phyloP scores from a whole-genome alignment of 164 flowering plant species.

The Echeveria elegans region DNA sequence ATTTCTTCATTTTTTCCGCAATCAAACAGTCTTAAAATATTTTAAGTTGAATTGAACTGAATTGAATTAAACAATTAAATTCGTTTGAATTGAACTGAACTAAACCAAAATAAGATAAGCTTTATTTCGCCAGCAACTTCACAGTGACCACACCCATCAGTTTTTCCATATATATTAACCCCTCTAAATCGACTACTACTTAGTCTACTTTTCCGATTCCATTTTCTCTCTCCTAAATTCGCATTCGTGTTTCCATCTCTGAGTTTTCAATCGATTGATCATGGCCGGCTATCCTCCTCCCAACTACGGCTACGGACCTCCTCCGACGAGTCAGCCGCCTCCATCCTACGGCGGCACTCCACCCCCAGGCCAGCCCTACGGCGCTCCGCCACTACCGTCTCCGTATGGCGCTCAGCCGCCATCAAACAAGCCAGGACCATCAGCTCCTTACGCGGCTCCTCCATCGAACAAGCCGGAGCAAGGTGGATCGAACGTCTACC shows the following conservation, averaged over 20 bases:
- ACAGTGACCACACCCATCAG: not conserved
- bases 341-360: not conserved
- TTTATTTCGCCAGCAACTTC: no score
- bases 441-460: slow-evolving; percentile 15
- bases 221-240: not conserved
- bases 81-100: no score
- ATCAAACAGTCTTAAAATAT: no score
- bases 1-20: no score
- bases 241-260: not conserved
- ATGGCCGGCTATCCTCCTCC: slow-evolving; percentile 8
- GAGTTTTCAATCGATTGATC: not conserved
- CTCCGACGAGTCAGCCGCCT: slow-evolving; percentile 5
- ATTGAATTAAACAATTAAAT: no score
- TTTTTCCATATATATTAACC: not conserved
- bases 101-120: no score
- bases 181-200: no score
- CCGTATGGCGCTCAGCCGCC: slow-evolving; percentile 14
- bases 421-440: not conserved
- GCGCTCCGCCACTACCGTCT: not conserved
- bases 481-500: slow-evolving; percentile 3
- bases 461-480: slow-evolving; percentile 10
- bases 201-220: no score
- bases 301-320: slow-evolving; percentile 10
- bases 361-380: not conserved
- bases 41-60: no score